Conservation (phyloP, 2,329 filamentous ascomycete species). For the Pleurostoma richardsiae region DNA sequence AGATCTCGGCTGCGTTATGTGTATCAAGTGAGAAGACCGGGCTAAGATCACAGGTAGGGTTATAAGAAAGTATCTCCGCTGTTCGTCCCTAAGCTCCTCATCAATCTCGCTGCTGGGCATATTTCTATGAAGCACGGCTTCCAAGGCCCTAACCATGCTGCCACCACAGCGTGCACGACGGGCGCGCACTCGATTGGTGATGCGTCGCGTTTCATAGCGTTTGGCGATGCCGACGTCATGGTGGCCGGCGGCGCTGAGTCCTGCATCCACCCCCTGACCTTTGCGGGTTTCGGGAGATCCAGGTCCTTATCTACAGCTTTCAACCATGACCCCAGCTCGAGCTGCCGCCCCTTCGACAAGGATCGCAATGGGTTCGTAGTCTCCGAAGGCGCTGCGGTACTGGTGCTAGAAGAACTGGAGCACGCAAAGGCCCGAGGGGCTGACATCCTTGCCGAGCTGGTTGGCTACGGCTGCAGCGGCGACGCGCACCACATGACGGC, state of each 20-base stretch:
- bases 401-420: slow-evolving; percentile 84
- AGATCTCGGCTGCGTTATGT: slow-evolving; percentile 21
- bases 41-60: slow-evolving; percentile 48
- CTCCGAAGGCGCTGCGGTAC: slow-evolving; percentile 82
- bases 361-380: slow-evolving; percentile 84
- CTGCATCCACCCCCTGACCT: slow-evolving; percentile 89
- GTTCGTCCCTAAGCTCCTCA: slow-evolving; percentile 88
- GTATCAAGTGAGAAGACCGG: slow-evolving; percentile 1
- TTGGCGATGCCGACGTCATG: slow-evolving; percentile 92
- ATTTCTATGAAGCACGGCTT: slow-evolving; percentile 91
- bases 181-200: slow-evolving; percentile 94
- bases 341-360: slow-evolving; percentile 84
- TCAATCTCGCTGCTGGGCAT: slow-evolving; percentile 92
- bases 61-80: slow-evolving; percentile 90
- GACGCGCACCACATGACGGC: slow-evolving; percentile 95
- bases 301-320: slow-evolving; percentile 78
- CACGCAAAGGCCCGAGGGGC: slow-evolving; percentile 79
- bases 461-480: slow-evolving; percentile 83
- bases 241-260: slow-evolving; percentile 92
- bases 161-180: slow-evolving; percentile 92
- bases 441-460: slow-evolving; percentile 80
- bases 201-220: slow-evolving; percentile 85
- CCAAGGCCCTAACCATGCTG: slow-evolving; percentile 85
- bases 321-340: slow-evolving; percentile 64
- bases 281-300: slow-evolving; percentile 86